Evolutionary conservation across 176 grass and related monocot genomes (phyloP).

Genomic region (Tillandsia fasciculata): DNA sequence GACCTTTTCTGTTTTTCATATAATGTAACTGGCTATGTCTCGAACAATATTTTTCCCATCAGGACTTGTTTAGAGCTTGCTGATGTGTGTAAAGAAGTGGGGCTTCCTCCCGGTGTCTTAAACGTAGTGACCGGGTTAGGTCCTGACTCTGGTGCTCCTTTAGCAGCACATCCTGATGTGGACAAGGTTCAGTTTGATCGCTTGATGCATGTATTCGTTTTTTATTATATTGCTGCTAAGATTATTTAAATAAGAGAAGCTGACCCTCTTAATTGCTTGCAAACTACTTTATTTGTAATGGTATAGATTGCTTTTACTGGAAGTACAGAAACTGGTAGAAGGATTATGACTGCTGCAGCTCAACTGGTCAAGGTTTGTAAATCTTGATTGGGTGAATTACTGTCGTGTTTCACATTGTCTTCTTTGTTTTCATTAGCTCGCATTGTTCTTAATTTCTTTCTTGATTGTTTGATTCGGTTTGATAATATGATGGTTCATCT

Average conservation of each 20-base stretch:
- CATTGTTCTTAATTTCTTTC: background rate
- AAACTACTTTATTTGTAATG: slow-evolving; percentile 20
- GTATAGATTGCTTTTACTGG: slow-evolving; percentile 89
- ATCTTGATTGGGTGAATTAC: slow-evolving; percentile 3
- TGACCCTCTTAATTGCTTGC: background rate
- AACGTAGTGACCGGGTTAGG: slow-evolving; percentile 91
- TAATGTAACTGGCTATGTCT: slow-evolving; percentile 7
- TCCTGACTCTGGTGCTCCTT: slow-evolving; percentile 89
- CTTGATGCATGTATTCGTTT: background rate
- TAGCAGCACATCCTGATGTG: slow-evolving; percentile 75
- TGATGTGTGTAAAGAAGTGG: slow-evolving; percentile 86
- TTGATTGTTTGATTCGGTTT: background rate
- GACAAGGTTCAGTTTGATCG: slow-evolving; percentile 52
- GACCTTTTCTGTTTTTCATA: slow-evolving; percentile 9
- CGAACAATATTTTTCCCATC: slow-evolving; percentile 28
- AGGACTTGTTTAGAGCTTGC: slow-evolving; percentile 97
- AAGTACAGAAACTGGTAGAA: slow-evolving; percentile 82
- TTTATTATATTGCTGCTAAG: background rate
- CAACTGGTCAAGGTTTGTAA: slow-evolving; percentile 73
- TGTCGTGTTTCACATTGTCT: slow-evolving; percentile 1
- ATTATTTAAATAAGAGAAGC: background rate
- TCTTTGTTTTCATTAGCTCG: slow-evolving; percentile 2
- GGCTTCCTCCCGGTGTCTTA: slow-evolving; percentile 76
- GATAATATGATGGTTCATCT: background rate
- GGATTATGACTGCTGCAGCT: slow-evolving; percentile 84